Evolutionary conservation across 345 rosid species (phyloP).

Genomic region (Laguncularia racemosa): DNA sequence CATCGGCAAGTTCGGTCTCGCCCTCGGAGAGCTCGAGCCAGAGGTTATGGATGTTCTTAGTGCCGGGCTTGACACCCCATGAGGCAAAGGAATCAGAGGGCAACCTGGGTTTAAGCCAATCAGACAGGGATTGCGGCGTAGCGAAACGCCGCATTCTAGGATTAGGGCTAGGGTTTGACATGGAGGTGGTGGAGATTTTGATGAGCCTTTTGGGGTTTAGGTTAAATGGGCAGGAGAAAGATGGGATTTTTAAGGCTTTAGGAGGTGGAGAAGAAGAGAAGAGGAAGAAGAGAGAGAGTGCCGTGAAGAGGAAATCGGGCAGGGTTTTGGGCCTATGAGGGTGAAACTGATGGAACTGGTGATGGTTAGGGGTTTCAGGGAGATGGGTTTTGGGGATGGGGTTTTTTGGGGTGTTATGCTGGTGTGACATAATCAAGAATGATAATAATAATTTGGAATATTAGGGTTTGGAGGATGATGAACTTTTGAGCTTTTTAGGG

Average conservation of each 20-base stretch:
- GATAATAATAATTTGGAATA: neutral
- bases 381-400: neutral
- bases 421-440: slow-evolving; percentile 3
- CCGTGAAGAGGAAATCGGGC: slow-evolving; percentile 37
- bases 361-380: neutral
- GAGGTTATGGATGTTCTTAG: slow-evolving; percentile 94
- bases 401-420: neutral
- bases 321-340: slow-evolving; percentile 1
- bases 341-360: neutral
- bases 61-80: slow-evolving; percentile 91
- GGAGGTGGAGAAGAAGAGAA: slow-evolving; percentile 16
- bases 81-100: slow-evolving; percentile 77
- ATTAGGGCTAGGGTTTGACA: slow-evolving; percentile 26
- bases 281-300: slow-evolving; percentile 3
- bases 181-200: slow-evolving; percentile 33
- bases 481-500: neutral
- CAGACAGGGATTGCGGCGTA: slow-evolving; percentile 72
- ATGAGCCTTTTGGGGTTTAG: slow-evolving; percentile 42
- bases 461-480: neutral
- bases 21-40: slow-evolving; percentile 90
- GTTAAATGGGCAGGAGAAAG: slow-evolving; percentile 25
- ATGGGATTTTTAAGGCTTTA: slow-evolving; percentile 30
- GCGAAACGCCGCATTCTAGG: slow-evolving; percentile 29
- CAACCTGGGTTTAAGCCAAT: slow-evolving; percentile 76
- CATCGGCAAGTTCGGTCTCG: slow-evolving; percentile 59